Evolutionary conservation across 2,329 filamentous ascomycete genomes (phyloP).

Genomic region (Colletotrichum agaves): DNA sequence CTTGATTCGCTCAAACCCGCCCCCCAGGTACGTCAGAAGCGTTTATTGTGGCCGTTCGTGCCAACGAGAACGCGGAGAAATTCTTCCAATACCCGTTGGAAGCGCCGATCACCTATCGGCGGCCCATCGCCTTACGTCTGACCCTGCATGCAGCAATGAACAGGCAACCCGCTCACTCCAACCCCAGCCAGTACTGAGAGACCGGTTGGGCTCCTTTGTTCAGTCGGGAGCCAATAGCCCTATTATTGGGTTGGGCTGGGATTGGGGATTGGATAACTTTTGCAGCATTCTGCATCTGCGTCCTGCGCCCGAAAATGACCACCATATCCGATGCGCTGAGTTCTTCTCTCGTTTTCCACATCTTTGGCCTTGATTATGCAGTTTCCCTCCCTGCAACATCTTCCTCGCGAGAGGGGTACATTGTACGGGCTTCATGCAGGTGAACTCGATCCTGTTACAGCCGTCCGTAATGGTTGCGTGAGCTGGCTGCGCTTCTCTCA

Average conservation of each 20-base stretch:
- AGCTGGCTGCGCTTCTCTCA: conserved; percentile 28
- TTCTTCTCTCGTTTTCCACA: conserved; percentile 7
- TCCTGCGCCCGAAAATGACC: conserved; percentile 5
- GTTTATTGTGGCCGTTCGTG: neutral
- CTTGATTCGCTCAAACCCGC: conserved; percentile 27
- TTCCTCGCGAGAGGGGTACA: conserved; percentile 20
- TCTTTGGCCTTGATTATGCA: conserved; percentile 25
- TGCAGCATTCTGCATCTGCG: neutral
- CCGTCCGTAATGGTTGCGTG: conserved; percentile 39
- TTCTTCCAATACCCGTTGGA: conserved; percentile 31
- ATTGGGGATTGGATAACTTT: conserved; percentile 36
- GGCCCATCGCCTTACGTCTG: conserved; percentile 36
- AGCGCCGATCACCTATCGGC: conserved; percentile 31
- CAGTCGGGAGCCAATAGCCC: conserved; percentile 36
- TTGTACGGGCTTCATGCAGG: conserved; percentile 17
- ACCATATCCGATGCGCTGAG: conserved; percentile 13
- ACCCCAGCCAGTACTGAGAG: conserved; percentile 8
- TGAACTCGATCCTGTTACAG: conserved; percentile 17
- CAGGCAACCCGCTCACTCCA: conserved; percentile 5
- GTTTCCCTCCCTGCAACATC: conserved; percentile 20
- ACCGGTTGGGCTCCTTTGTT: conserved; percentile 28
- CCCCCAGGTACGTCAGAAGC: conserved; percentile 15
- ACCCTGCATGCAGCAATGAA: conserved; percentile 38
- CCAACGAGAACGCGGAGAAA: conserved; percentile 30
- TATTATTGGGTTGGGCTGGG: conserved; percentile 34